Base-by-base conservation (phyloP, 208 protist genomes). In the Trypanosoma platydactyli region DNA sequence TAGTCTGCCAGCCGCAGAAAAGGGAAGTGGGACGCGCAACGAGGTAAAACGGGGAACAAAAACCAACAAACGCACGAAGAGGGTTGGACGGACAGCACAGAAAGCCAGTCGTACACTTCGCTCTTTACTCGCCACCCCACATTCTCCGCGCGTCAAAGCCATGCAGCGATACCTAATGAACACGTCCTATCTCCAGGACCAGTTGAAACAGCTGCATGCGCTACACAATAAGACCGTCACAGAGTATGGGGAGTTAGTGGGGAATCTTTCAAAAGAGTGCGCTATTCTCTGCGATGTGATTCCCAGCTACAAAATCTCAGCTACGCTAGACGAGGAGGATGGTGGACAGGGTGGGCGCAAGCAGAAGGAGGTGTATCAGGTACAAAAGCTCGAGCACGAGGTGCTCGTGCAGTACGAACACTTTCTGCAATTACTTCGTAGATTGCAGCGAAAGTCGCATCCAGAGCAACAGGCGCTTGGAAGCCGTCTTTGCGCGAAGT, bases 131-230 rank as follows among this genome's bases (percentile, higher is more conserved):
- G 38, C 5, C 15, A 71, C 24, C 40, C 2, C 41, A 38, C 5
- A 9, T 38, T 38, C 33, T 9, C 33, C 9, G 33, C 9, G 33
- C 33, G 33, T 38, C 33, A 38, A 18, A 60, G 38, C 53, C 53
- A 96, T 96, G 91, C 88, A 96, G 75, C 91, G 91, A 48, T 94
- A 94, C 61, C 83, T 96, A 65, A 96, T 96, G 91, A 96, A 96
- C 59, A 96, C 88, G 83, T 90, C 85, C 65, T 96, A 94, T 68
- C 70, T 96, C 42, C 88, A 94, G 75, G 83, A 82, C 63, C 75
- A 81, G 44, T 63, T 96, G 24, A 92, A 91, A 76, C 73, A 77
- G 46, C 73, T 96, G 49, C 80, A 96, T 60, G 40, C 57, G 5
- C 77, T 96, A 35, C 91, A 96, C 71, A 94, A 92, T 46, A 76